Base-by-base conservation (phyloP, 371 early-diverging fungal species). In the Rhizomucor pusillus region DNA sequence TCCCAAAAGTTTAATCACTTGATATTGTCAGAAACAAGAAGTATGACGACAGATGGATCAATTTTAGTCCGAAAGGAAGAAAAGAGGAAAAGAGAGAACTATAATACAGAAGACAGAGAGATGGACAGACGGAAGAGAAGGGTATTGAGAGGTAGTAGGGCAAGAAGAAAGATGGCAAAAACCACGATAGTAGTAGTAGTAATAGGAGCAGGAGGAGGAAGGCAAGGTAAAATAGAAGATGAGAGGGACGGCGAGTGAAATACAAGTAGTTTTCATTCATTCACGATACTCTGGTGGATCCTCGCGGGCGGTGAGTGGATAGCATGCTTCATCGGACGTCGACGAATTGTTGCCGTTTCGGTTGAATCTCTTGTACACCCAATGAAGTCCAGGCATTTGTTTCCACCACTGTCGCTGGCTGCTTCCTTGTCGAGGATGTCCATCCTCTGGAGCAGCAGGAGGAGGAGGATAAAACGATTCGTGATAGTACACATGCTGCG, bases 231-330 rank as follows among this genome's bases (percentile, higher is more conserved):
- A 11, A 16, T 19, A 12, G 41, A 41, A 41, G n/a, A n/a, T n/a
- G n/a, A n/a, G n/a, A n/a, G n/a, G n/a, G n/a, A n/a, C n/a, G n/a
- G n/a, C n/a, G n/a, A n/a, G n/a, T n/a, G n/a, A n/a, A n/a, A n/a
- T n/a, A n/a, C n/a, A n/a, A n/a, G n/a, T n/a, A n/a, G n/a, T n/a
- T 41, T 5, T 14, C 41, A 19, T 24, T 60, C 48, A 63, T 48
- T 57, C 72, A 50, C 63, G 50, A 29, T 75, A 75, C 2, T 67
- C 65, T 22, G 75, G 75, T 22, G 75, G 75, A 41, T 65, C 61
- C 51, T 68, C 63, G 37, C 51, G 63, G 10, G 54, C 52, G 39
- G 66, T 47, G 16, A 75, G 48, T 45, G 62, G 69, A 57, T 69
- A 61, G 39, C 68, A 74, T 18, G 66, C 62, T 20, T 63, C 66